phyloP scores from a whole-genome alignment of 352 stramenopile genomes.

The Phytophthora pini region DNA sequence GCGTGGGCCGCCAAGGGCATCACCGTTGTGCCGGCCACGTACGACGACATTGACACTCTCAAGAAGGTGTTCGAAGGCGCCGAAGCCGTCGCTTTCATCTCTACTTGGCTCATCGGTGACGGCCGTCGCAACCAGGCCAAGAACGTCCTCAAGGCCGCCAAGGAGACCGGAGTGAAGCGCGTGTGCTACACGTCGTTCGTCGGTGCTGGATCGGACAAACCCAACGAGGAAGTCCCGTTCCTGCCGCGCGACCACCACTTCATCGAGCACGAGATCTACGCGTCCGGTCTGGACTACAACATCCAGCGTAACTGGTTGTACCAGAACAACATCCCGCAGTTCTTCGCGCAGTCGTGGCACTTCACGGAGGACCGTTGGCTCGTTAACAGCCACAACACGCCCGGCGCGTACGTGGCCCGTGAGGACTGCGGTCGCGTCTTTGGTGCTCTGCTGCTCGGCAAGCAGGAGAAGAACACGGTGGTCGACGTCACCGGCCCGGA shows the following conservation, averaged over 20 bases:
- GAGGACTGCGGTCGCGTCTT: constrained; percentile 37
- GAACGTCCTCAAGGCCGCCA: constrained; percentile 28
- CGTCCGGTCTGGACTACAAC: constrained; percentile 38
- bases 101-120: constrained; percentile 36
- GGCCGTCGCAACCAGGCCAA: constrained; percentile 26
- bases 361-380: constrained; percentile 44
- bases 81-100: constrained; percentile 34
- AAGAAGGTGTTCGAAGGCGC: constrained; percentile 34
- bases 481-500: constrained; percentile 35
- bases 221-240: constrained; percentile 39
- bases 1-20: constrained; percentile 22
- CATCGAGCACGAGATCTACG: constrained; percentile 21
- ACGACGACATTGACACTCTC: constrained; percentile 31
- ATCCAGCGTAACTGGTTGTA: constrained; percentile 51
- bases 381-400: constrained; percentile 33
- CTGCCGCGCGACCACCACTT: constrained; percentile 39
- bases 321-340: constrained; percentile 39
- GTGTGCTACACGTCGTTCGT: constrained; percentile 45
- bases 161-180: constrained; percentile 34
- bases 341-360: constrained; percentile 36
- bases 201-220: constrained; percentile 21
- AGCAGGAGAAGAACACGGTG: constrained; percentile 25
- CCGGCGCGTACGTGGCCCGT: constrained; percentile 32
- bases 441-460: constrained; percentile 27
- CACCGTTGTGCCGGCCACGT: constrained; percentile 22